Evolutionary conservation across 768 basidiomycete species (phyloP), one percentile per base, ranked within the genome.

Genomic region (Solioccasus polychromus): DNA sequence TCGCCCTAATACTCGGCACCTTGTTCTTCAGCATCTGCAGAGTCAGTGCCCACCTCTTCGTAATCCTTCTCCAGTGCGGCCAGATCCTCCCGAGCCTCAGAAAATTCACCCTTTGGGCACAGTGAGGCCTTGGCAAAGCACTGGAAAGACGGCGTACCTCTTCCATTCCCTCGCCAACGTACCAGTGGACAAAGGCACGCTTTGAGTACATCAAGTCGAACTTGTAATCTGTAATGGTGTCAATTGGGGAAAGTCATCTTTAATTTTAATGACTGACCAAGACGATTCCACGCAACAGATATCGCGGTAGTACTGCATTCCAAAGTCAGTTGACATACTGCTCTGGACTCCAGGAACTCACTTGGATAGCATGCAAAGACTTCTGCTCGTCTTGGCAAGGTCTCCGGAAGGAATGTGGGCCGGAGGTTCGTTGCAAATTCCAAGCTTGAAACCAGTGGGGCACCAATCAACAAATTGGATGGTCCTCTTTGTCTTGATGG

Each of bases 401-500:
- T 98, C 95, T 48, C 95, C 95, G 26, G 88, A 86, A 42, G 95
- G 94, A 31, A 98, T 90, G 50, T 78, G 77, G 12, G 93, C 92
- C 8, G 95, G 82, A 42, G 94, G 84, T 68, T 98, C 95, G 66
- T 94, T 94, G 78, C 95, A 98, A 71, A 98, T 88, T 67, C 95
- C 95, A 57, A 96, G 85, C 73, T 94, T 94, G 85, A 94, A 95
- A 51, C 94, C 95, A 61, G 95, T 98, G 29, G 90, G 90, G 69
- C 91, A 93, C 94, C 94, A 97, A 63, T 96, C 94, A 51, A 97
- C 94, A 66, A 95, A 96, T 62, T 95, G 93, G 62, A 98, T 96
- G 20, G 95, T 96, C 54, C 88, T 83, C 79, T 94, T 97, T 46
- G 93, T 97, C 79, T 94, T 96, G 76, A 98, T 91, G 55, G 77